These are phyloP conservation scores for Arbutus unedo DNA, from an alignment of 148 eudicot species.

Conservation along the genomic window DNA sequence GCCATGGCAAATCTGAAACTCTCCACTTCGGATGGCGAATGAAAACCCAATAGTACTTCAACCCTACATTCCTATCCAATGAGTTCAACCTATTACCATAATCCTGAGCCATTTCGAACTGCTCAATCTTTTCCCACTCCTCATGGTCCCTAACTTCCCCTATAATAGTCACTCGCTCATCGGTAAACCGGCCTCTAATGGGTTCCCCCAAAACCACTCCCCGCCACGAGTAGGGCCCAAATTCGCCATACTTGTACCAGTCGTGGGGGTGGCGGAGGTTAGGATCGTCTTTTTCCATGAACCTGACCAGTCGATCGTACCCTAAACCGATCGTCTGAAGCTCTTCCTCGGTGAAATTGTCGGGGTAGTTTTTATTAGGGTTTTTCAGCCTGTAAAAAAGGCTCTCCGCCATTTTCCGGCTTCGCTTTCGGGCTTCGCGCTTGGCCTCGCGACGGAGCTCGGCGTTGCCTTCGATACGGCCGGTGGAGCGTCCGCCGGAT, in stretches of 20 bases:
- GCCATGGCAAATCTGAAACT: constrained; percentile 74
- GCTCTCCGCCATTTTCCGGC: constrained; percentile 62
- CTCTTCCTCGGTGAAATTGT: constrained; percentile 88
- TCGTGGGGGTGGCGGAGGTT: constrained; percentile 80
- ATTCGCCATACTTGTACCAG: constrained; percentile 93
- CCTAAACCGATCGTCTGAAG: constrained; percentile 90
- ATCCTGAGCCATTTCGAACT: constrained; percentile 67
- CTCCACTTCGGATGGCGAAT: constrained; percentile 91
- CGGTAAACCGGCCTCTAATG: constrained; percentile 64
- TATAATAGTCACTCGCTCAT: constrained; percentile 58
- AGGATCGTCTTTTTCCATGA: constrained; percentile 88
- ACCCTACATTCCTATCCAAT: constrained; percentile 44
- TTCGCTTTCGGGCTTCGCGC: constrained; percentile 56
- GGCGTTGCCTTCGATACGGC: constrained; percentile 64
- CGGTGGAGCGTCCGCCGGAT: constrained; percentile 35
- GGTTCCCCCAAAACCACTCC: constrained; percentile 92
- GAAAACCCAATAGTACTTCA: constrained; percentile 74
- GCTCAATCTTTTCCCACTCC: constrained; percentile 91
- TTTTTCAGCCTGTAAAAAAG: constrained; percentile 80
- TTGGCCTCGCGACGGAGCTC: constrained; percentile 71
- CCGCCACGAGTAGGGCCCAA: constrained; percentile 91
- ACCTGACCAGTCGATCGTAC: constrained; percentile 88
- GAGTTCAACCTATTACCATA: constrained; percentile 52
- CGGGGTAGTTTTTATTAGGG: constrained; percentile 69
- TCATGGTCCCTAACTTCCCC: constrained; percentile 79